A percentile compares a stretch with the other conserved stretches of the same genome.
Conservation (phyloP, 441 rosid genomes). For the Macaranga tanarius region DNA sequence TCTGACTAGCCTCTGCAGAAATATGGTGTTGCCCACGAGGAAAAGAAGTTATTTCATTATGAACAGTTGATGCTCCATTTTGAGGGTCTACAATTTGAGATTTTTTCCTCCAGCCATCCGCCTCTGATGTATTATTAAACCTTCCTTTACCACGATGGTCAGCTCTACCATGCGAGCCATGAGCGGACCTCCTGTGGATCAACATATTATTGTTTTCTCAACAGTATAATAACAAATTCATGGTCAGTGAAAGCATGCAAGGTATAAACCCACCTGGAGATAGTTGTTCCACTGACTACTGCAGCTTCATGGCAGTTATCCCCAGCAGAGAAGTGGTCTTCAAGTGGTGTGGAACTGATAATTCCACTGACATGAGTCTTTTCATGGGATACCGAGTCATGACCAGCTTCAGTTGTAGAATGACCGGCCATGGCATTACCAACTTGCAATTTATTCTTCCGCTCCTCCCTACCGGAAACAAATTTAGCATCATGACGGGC, state of each 20-base stretch:
- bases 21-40: slow-evolving; percentile 36
- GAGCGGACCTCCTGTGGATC: slow-evolving; percentile 59
- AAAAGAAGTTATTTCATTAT: slow-evolving; percentile 43
- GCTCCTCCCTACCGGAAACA: slow-evolving; percentile 43
- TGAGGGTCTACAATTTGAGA: slow-evolving; percentile 37
- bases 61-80: slow-evolving; percentile 27
- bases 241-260: slow-evolving; percentile 27
- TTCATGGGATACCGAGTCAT: slow-evolving; percentile 34
- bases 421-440: slow-evolving; percentile 35
- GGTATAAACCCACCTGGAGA: slow-evolving; percentile 58
- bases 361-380: slow-evolving; percentile 35
- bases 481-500: slow-evolving; percentile 42
- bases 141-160: slow-evolving; percentile 62
- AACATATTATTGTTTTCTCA: slow-evolving; percentile 34
- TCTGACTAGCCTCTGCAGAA: slow-evolving; percentile 33
- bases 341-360: slow-evolving; percentile 31
- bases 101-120: slow-evolving; percentile 57
- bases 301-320: slow-evolving; percentile 42
- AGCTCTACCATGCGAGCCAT: slow-evolving; percentile 49
- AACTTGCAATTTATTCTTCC: slow-evolving; percentile 40
- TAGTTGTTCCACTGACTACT: slow-evolving; percentile 37
- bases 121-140: slow-evolving; percentile 44
- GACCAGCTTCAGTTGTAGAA: slow-evolving; percentile 40
- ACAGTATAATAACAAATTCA: slow-evolving; percentile 28
- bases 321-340: slow-evolving; percentile 39